Evolutionary conservation across 2,329 filamentous ascomycete species (phyloP).

Genomic region (Rugonectria rugulosa): DNA sequence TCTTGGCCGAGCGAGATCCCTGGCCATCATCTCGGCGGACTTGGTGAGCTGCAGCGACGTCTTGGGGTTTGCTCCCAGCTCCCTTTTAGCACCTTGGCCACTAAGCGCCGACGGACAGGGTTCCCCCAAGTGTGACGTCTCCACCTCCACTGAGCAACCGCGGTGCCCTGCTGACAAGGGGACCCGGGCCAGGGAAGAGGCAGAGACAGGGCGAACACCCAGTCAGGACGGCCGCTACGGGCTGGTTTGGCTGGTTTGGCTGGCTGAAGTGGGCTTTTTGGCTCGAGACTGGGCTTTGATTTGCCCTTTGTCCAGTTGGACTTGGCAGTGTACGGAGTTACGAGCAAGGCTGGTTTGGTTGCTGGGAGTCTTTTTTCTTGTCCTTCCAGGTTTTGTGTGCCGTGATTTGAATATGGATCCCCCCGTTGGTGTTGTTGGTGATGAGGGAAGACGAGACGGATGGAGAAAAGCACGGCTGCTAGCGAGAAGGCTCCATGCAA

Average conservation of each 20-base stretch:
- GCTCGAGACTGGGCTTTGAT: slow-evolving; percentile 7
- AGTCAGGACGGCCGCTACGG: slow-evolving; percentile 33
- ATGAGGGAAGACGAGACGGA: not conserved
- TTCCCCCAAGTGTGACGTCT: slow-evolving; percentile 34
- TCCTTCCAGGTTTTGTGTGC: not conserved
- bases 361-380: too few species aligned
- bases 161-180: slow-evolving; percentile 18
- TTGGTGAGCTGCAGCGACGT: slow-evolving; percentile 12
- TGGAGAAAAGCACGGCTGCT: not conserved
- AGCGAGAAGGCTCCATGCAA: too few species aligned
- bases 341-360: too few species aligned
- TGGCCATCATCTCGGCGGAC: not conserved
- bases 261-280: slow-evolving; percentile 15
- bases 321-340: too few species aligned
- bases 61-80: too few species aligned
- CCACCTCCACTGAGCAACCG: slow-evolving; percentile 42
- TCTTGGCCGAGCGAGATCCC: not conserved
- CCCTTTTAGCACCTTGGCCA: slow-evolving; percentile 18
- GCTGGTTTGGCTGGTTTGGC: slow-evolving; percentile 33
- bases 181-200: slow-evolving; percentile 5
- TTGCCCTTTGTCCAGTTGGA: slow-evolving; percentile 31
- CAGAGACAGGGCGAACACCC: slow-evolving; percentile 23
- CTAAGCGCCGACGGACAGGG: slow-evolving; percentile 37
- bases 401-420: not conserved
- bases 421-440: not conserved